Evolutionary conservation across 257 asterid species (phyloP), one percentile per base, ranked within the genome.

Genomic region (Cruciata laevipes): DNA sequence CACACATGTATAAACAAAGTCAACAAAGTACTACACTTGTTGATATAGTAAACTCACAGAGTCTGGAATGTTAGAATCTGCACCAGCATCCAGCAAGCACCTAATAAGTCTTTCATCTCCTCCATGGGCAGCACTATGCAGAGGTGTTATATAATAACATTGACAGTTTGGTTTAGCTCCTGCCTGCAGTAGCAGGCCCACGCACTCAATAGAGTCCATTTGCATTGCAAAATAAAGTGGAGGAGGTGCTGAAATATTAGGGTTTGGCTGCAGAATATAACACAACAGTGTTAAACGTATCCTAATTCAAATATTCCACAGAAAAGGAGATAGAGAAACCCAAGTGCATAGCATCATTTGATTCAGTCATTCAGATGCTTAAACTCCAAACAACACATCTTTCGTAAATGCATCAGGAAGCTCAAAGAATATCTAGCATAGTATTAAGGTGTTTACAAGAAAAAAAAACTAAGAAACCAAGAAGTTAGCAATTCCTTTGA

Each of bases 141-240:
- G 62, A 70, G 74, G 69, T 3, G 74, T 61, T n/a, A 21, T 33
- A 6, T 23, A 38, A 63, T 25, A 20, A 0, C 21, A 51, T 24
- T 31, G 6, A 7, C 13, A 42, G 10, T 71, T 71, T 23, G 69
- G 64, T 37, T 63, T 56, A 7, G 69, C 75, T 63, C 69, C 65
- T 13, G 64, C 65, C 75, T 63, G 11, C 51, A 42, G 17, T 11
- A 42, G 4, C 51, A 42, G 51, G 18, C 11, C 18, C 51, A 42
- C 18, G 18, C 51, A 42, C 51, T 42, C 17, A 11, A 10, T 13
- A 18, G 17, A 42, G 18, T 12, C 17, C 4, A 17, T 3, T 9
- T 3, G 5, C 17, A 42, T 10, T 42, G 49, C 51, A 42, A 18
- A 42, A 42, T 12, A 13, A 42, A 42, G 51, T 42, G 51, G 51